Evolutionary conservation across 352 stramenopile species (phyloP).

Genomic region (Globisporangium polare): DNA sequence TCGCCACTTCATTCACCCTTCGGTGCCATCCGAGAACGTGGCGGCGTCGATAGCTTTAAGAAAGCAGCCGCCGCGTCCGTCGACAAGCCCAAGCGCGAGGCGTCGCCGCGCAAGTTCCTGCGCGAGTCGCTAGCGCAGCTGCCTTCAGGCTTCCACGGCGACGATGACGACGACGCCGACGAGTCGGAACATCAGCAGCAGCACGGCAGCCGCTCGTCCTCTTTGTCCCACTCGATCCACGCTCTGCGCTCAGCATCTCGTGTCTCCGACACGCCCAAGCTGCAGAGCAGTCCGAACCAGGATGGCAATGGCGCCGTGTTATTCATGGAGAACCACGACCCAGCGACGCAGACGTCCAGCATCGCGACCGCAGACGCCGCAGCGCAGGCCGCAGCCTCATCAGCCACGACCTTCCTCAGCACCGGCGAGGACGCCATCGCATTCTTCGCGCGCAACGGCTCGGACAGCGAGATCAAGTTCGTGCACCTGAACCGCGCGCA

Average conservation of each 20-base stretch:
- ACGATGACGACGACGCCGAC: conserved; percentile 10
- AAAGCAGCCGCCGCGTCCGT: conserved; percentile 1
- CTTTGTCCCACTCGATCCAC: neutral
- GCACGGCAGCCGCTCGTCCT: neutral
- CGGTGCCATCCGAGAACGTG: neutral
- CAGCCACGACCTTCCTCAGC: conserved; percentile 51
- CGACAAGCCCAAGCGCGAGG: conserved; percentile 40
- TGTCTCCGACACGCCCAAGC: neutral
- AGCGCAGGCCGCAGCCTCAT: conserved; percentile 49
- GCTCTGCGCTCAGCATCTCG: conserved; percentile 8
- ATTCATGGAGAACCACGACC: conserved; percentile 47
- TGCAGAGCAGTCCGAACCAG: conserved; percentile 14
- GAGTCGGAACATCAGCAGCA: neutral
- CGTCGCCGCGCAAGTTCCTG: conserved; percentile 63
- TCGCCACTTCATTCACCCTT: neutral
- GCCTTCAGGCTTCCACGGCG: conserved; percentile 5
- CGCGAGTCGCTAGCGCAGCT: conserved; percentile 38
- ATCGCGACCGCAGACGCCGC: conserved; percentile 34
- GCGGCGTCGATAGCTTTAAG: neutral
- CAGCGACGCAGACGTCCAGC: conserved; percentile 33
- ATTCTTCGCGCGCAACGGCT: conserved; percentile 92
- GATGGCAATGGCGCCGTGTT: conserved; percentile 27
- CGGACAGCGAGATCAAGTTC: conserved; percentile 92
- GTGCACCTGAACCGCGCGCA: conserved; percentile 88
- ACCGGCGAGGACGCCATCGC: conserved; percentile 91